These are phyloP conservation scores for Solanum okadae DNA, from an alignment of 257 asterid species.

Conservation along the genomic window DNA sequence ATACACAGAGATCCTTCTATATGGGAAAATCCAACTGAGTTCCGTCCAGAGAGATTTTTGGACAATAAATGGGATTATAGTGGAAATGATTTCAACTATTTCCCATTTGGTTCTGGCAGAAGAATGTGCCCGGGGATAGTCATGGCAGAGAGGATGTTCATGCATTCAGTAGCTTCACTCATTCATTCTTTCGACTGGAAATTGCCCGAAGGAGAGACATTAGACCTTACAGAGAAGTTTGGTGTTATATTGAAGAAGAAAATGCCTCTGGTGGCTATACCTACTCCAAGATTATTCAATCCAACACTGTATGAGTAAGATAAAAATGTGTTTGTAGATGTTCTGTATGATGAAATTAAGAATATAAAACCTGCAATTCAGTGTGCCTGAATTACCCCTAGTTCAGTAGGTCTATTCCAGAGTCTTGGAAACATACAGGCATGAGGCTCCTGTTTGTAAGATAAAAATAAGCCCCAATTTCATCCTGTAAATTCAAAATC, in stretches of 20 bases:
- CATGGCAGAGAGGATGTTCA: constrained; percentile 58
- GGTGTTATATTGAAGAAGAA: constrained; percentile 53
- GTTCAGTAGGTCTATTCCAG: neutral
- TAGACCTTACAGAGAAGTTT: constrained; percentile 45
- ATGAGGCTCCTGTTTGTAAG: neutral
- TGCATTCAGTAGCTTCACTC: constrained; percentile 46
- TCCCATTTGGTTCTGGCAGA: constrained; percentile 67
- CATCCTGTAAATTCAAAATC: neutral
- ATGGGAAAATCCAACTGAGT: constrained; percentile 42
- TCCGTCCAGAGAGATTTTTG: constrained; percentile 42
- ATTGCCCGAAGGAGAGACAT: constrained; percentile 19
- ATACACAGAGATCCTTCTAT: constrained; percentile 43
- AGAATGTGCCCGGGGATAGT: constrained; percentile 47
- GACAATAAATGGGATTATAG: constrained; percentile 31
- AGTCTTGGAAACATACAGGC: neutral
- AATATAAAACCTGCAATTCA: neutral
- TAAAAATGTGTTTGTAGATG: neutral
- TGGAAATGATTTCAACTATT: constrained; percentile 44
- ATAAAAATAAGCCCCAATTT: neutral
- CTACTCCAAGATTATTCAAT: constrained; percentile 36
- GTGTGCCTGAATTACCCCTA: neutral
- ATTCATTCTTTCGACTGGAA: constrained; percentile 57
- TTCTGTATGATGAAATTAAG: neutral
- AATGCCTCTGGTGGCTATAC: constrained; percentile 42
- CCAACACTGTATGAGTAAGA: constrained; percentile 23